Conservation (phyloP, 768 basidiomycete genomes). For the Tylopilus sp. region DNA sequence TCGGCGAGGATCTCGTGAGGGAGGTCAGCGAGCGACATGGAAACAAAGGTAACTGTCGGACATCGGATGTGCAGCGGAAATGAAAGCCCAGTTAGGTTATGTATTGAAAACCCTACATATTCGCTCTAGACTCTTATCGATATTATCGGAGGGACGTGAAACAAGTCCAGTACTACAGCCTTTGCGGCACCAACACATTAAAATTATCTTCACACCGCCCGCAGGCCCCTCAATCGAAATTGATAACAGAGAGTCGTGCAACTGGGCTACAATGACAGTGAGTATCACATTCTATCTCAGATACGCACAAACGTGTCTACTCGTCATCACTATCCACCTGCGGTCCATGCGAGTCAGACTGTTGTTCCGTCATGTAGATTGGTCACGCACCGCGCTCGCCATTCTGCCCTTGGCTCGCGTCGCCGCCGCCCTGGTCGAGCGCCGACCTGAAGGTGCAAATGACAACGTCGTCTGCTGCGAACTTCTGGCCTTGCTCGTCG, state of each 20-base stretch:
- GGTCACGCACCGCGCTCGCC: conserved; percentile 39
- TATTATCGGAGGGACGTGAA: too few relatives aligned
- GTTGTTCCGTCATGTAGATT: neutral
- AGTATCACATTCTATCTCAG: neutral
- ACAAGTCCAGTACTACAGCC: too few relatives aligned
- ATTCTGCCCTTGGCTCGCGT: conserved; percentile 63
- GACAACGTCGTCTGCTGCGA: conserved; percentile 47
- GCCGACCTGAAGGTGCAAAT: conserved; percentile 59
- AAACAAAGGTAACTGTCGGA: conserved; percentile 1
- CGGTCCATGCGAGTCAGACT: neutral
- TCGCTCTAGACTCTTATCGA: too few relatives aligned
- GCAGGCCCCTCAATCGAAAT: neutral
- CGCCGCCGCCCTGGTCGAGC: conserved; percentile 64
- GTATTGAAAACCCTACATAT: too few relatives aligned
- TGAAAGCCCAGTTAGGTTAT: neutral
- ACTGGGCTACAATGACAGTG: neutral
- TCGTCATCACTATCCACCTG: conserved; percentile 32
- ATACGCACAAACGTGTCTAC: conserved; percentile 5
- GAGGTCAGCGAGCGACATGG: conserved; percentile 14
- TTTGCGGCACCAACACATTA: neutral
- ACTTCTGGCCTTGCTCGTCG: conserved; percentile 33
- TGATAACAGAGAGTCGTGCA: too few relatives aligned
- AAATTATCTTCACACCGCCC: neutral
- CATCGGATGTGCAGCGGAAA: conserved; percentile 1
- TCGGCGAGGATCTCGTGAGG: conserved; percentile 22